Base-by-base conservation (phyloP, 495 filamentous ascomycete genomes). In the Penicillium fimorum region DNA sequence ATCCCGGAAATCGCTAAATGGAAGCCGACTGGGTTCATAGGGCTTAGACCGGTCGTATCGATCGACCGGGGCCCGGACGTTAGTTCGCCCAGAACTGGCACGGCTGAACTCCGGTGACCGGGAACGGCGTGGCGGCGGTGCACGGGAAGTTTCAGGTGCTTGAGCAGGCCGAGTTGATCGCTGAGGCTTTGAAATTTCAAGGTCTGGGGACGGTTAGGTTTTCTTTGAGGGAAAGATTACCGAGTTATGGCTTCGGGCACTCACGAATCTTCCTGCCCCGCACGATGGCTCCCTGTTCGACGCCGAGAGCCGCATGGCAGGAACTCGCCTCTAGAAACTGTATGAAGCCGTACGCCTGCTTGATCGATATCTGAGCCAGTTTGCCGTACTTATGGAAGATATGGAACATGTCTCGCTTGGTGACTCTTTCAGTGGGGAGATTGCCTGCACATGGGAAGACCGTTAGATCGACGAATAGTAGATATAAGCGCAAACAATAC, bases 261-360 rank as follows among this genome's bases (percentile, higher is more conserved):
- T 85, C 81, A 97, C 93, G 91, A 66, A 98, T 96, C 72, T 89
- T 91, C 51, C 91, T 83, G 17, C 91, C 92, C 66, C 88, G 81
- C 7, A 97, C 79, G 22, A 89, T 76, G 22, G 82, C 81, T 5
- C 89, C 90, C 71, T 97, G 90, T 58, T 96, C 87, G 5, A 74
- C 74, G 24, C 88, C 79, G 55, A 97, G 79, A 13, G 92, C 91
- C 27, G 78, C 75, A 56, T 82, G 76, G 60, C 91, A 94, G 61
- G 91, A 86, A 12, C 74, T 75, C 4, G 84, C 74, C 35, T 91
- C 90, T 52, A 96, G 79, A 58, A 93, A 98, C 67, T 98, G 94
- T 40, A 97, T 91, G 64, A 98, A 98, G 4, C 94, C 94, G 73
- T 96, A 98, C 2, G 92, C 92, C 69, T 92, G 90, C 66, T 97